phyloP scores from a whole-genome alignment of 495 filamentous ascomycete genomes.

The Delitschia confertaspora region DNA sequence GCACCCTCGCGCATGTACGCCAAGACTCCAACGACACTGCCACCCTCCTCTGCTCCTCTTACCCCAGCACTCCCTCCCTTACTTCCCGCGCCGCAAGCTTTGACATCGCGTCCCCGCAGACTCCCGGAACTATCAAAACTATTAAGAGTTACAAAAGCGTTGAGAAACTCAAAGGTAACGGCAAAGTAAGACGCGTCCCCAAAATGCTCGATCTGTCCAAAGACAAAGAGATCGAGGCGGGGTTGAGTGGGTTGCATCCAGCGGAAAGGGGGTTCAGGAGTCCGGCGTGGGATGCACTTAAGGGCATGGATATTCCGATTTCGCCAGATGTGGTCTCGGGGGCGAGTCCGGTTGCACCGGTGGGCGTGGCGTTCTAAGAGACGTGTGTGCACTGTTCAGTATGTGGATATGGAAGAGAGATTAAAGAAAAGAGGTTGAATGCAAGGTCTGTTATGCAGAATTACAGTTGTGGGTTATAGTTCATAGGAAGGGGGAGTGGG shows the following conservation, averaged over 20 bases:
- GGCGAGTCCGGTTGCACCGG: slow-evolving; percentile 10
- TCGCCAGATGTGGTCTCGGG: too few species aligned
- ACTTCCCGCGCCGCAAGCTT: slow-evolving; percentile 6
- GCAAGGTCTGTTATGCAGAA: too few species aligned
- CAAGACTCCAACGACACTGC: slow-evolving; percentile 17
- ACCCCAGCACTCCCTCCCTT: slow-evolving; percentile 16
- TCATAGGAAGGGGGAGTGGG: too few species aligned
- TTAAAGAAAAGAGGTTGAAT: too few species aligned
- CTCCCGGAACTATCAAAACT: slow-evolving; percentile 1
- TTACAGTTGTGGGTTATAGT: too few species aligned
- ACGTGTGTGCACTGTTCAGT: neutral
- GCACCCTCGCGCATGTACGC: slow-evolving; percentile 18
- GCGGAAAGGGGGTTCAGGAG: too few species aligned
- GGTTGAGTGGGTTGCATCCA: too few species aligned
- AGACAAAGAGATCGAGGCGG: slow-evolving; percentile 18
- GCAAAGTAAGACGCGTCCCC: slow-evolving; percentile 14
- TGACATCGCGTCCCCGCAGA: neutral
- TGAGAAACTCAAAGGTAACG: slow-evolving; percentile 13
- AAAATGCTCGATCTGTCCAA: slow-evolving; percentile 9
- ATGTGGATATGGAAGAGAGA: neutral
- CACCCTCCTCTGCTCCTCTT: slow-evolving; percentile 19
- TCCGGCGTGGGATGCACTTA: too few species aligned
- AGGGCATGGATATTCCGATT: too few species aligned
- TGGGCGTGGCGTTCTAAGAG: slow-evolving; percentile 23
- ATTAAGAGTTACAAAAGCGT: slow-evolving; percentile 6